phyloP scores from a whole-genome alignment of 1,284 basidiomycete species.

The Ustilago crameri region DNA sequence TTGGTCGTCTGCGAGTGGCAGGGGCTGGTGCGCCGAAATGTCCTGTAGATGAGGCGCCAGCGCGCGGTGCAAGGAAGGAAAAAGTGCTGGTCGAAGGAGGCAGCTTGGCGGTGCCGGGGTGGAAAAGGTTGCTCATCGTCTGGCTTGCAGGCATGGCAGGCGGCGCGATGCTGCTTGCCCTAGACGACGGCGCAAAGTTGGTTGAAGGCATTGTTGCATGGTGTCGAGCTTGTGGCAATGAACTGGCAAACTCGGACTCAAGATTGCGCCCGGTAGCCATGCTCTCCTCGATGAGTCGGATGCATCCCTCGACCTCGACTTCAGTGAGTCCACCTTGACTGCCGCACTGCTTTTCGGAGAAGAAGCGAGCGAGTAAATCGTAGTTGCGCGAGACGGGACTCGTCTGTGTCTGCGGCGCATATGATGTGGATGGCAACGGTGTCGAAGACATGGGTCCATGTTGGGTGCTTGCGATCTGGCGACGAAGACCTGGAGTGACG shows the following conservation, averaged over 20 bases:
- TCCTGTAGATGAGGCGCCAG: conserved; percentile 10
- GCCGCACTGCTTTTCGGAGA: conserved; percentile 52
- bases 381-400: conserved; percentile 58
- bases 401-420: conserved; percentile 22
- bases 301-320: conserved; percentile 57
- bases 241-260: conserved; percentile 30
- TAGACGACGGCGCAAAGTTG: conserved; percentile 20
- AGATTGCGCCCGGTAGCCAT: conserved; percentile 44
- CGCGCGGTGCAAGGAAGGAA: conserved; percentile 45
- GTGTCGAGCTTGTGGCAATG: conserved; percentile 5
- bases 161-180: conserved; percentile 43
- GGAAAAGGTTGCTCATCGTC: conserved; percentile 38
- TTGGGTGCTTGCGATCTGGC: conserved; percentile 15
- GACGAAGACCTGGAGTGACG: conserved; percentile 42
- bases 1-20: conserved; percentile 25
- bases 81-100: conserved; percentile 34
- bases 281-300: conserved; percentile 54
- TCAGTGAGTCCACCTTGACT: conserved; percentile 49
- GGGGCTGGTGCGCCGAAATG: conserved; percentile 11
- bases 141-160: conserved; percentile 29
- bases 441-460: conserved; percentile 6
- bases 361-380: conserved; percentile 57
- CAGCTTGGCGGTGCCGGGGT: conserved; percentile 32
- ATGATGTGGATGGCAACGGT: conserved; percentile 17
- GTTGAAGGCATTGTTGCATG: conserved; percentile 6